Percentiles rank a stretch among this genome's conserved stretches.
These are phyloP conservation scores for Lepiota brunneoincarnata DNA, from an alignment of 768 basidiomycete genomes.

Conservation along the genomic window DNA sequence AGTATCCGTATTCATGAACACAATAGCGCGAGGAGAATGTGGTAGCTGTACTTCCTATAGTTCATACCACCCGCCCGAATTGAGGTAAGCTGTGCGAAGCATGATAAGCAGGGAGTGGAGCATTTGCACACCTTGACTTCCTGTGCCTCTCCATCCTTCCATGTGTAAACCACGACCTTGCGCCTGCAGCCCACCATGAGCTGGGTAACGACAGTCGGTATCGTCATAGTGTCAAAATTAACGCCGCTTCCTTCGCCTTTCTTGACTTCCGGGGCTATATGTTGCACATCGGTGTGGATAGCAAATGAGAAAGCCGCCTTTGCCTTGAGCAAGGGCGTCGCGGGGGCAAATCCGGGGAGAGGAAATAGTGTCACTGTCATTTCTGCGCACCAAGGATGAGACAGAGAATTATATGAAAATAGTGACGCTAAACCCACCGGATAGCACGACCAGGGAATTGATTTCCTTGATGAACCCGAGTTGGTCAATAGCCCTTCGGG, in stretches of 20 bases:
- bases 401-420: not conserved
- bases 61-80: not conserved
- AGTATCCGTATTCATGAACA: conserved; percentile 62
- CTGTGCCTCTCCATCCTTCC: conserved; percentile 82
- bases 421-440: conserved; percentile 51
- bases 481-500: conserved; percentile 79
- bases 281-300: conserved; percentile 59
- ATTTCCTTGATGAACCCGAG: conserved; percentile 82
- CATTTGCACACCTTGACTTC: conserved; percentile 55
- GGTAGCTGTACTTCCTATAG: conserved; percentile 75
- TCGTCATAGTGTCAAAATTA: conserved; percentile 17
- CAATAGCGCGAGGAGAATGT: conserved; percentile 85
- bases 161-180: conserved; percentile 80
- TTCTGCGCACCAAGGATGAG: conserved; percentile 44
- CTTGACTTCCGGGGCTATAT: conserved; percentile 25
- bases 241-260: conserved; percentile 9
- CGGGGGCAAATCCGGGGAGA: conserved; percentile 66
- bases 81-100: not conserved
- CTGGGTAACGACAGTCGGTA: conserved; percentile 65
- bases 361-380: conserved; percentile 71
- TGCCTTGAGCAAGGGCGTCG: conserved; percentile 71
- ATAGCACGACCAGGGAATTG: conserved; percentile 81
- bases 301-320: conserved; percentile 85
- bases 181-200: conserved; percentile 85
- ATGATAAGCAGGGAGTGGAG: not conserved